Base-by-base conservation (phyloP, 2,329 filamentous ascomycete genomes). In the Ophiostoma populinum region DNA sequence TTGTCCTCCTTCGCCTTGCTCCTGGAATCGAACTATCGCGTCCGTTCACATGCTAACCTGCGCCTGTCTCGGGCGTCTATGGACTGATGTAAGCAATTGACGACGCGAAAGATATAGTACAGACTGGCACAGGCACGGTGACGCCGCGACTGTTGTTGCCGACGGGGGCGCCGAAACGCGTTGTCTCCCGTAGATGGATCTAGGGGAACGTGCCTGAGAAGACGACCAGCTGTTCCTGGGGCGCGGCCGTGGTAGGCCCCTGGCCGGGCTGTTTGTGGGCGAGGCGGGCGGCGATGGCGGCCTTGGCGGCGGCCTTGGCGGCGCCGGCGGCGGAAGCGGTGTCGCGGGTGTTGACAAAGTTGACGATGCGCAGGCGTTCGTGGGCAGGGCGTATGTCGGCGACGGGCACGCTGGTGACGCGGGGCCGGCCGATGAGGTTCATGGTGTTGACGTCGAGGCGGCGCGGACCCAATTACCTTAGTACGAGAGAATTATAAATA, bases 371-470 rank as follows among this genome's bases (percentile, higher is more conserved):
- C 7, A 58, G 37, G 5, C 55, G 44, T 33, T 42, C 43, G 18
- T 35, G 46, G 5, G 37, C 47, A 2, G 53, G 52, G 18, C 22
- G 39, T 18, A 63, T 47, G 17, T 59, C 57, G 2, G 42, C 41
- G 2, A 60, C 35, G 28, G 36, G 42, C 24, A 59, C 47, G 13
- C 41, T 46, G 43, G 48, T 55, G 8, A 52, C 38, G 26, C 67
- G 61, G 20, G 68, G 67, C 50, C 65, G 67, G 41, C 61, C 62
- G 44, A 70, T 62, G 43, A 59, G 46, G 47, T 61, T 67, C 57
- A 72, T 65, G 35, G 66, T 71, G 24, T 64, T 67, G 39, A 72
- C 46, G 35, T 65, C 61, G 12, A 73, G 52, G 33, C 52, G 55
- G 1, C n/a, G n/a, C n/a, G n/a, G n/a, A n/a, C n/a, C n/a, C n/a